Base-by-base conservation (phyloP, 768 basidiomycete genomes). In the Tulasnella sp. region DNA sequence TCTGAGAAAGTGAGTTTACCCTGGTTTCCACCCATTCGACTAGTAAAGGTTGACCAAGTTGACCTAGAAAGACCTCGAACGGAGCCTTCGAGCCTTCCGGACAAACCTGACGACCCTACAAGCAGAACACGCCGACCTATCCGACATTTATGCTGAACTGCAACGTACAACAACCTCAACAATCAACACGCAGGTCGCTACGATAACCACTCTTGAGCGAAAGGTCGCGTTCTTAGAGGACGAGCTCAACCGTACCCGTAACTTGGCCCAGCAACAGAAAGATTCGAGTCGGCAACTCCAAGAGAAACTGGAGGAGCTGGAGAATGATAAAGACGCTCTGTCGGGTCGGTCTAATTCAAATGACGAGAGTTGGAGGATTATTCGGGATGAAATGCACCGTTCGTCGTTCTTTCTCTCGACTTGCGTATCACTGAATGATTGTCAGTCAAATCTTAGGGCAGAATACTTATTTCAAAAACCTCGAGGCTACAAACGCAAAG, bases 311-410 rank as follows among this genome's bases (percentile, higher is more conserved):
- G 77, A 80, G 49, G 75, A 75, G 7, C 71, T 74, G 4, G 69
- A 65, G 25, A 60, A 65, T 5, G 65, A 66, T 3, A 69, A 72
- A 14, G 71, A 72, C 31, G 65, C 63, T 32, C 17, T 31, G 14
- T 59, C 35, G 27, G 29, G 34, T 15, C 9, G 9, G 21, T 23
- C 6, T 17, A 49, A 45, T 11, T 69, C 64, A 8, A 74, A 80
- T 23, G 77, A 77, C 36, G 77, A 79, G 58, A 76, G 74, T 54
- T 83, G 82, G 80, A 67, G 64, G 0, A 69, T 88, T 12, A 75
- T 89, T 0, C 71, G 80, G 6, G 81, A 82, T 9, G 84, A 88
- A 58, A 70, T 89, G 2, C 75, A 79, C 42, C 77, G 80, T 57
- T 11, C 23, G 55, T 57, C 14, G 3, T 3, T 21, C 34, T 15